Base-by-base conservation (phyloP, 1,284 basidiomycete species). In the Anthracocystis panici-leucophaei region DNA sequence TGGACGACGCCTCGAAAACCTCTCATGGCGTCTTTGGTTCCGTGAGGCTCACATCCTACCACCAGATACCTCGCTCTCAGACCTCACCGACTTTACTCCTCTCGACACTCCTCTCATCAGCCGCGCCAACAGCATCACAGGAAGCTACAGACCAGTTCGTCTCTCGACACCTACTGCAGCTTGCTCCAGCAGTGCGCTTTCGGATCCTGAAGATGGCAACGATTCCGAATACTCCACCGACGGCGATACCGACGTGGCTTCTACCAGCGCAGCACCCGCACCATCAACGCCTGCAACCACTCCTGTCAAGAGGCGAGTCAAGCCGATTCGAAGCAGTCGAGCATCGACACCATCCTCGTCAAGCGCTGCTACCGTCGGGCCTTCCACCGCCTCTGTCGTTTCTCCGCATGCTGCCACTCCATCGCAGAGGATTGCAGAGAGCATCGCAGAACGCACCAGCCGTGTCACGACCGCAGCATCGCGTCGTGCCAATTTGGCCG, bases 1-100 rank as follows among this genome's bases (percentile, higher is more conserved):
- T 73, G 93, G 93, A 14, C 88, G 88, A 25, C 87, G 93, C 33
- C 88, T 93, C 29, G 93, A 94, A 86, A 94, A 94, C 82, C 90
- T 94, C 61, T 91, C 91, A 7, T 94, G 93, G 93, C 87, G 93
- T 55, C 86, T 94, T 14, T 93, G 92, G 92, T 89, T 92, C 82
- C 89, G 90, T 70, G 90, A 92, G 77, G 70, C 82, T 55, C 70
- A 79, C 68, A 66, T 82, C 27, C 63, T 80, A 2, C 78, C 78
- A 29, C 68, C 78, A 48, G 78, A 80, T 46, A 66, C 68, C n/a
- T 71, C 75, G 40, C 68, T 78, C 46, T 78, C 78, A 4, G 78
- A 80, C 38, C 70, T 80, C 29, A 66, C 74, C 35, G 78, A 78
- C 48, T 78, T 68, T 21, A 78, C 78, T 12, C 78, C 78, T 12